Conservation (phyloP, 768 basidiomycete species). For the Clitopilus passeckerianus region DNA sequence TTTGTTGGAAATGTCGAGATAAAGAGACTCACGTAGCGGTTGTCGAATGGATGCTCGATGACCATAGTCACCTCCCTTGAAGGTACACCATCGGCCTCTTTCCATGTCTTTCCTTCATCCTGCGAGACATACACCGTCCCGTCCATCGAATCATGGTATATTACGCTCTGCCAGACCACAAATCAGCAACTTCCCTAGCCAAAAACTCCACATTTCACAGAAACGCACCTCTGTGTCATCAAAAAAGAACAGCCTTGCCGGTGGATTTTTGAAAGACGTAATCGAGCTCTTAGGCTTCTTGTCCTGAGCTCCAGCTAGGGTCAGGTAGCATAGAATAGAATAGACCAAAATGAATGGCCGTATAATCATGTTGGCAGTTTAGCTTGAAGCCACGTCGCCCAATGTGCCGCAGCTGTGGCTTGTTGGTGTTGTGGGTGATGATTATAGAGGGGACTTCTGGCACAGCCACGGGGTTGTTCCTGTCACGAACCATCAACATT, state of each 20-base stretch:
- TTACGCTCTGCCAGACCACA: slow-evolving; percentile 34
- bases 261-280: slow-evolving; percentile 64
- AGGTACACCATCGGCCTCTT: slow-evolving; percentile 45
- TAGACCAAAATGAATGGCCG: too few relatives aligned
- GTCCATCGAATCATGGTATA: slow-evolving; percentile 74
- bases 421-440: too few relatives aligned
- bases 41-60: slow-evolving; percentile 84
- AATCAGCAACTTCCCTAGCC: too few relatives aligned
- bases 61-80: slow-evolving; percentile 62
- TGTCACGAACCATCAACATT: too few relatives aligned
- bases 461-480: too few relatives aligned
- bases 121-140: slow-evolving; percentile 73
- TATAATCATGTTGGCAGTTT: too few relatives aligned
- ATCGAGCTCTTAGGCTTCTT: slow-evolving; percentile 28
- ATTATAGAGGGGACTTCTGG: too few relatives aligned
- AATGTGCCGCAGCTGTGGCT: too few relatives aligned
- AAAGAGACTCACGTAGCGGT: slow-evolving; percentile 49
- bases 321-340: too few relatives aligned
- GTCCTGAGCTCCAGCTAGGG: too few relatives aligned
- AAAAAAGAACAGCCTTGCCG: slow-evolving; percentile 82
- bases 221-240: slow-evolving; percentile 82
- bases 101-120: slow-evolving; percentile 81
- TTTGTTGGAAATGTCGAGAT: neutral
- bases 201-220: neutral
- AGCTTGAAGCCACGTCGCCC: too few relatives aligned